A percentile compares a stretch with the other conserved stretches of the same genome.
Evolutionary conservation across 2,329 filamentous ascomycete species (phyloP).

Genomic region (Talaromyces sp.): DNA sequence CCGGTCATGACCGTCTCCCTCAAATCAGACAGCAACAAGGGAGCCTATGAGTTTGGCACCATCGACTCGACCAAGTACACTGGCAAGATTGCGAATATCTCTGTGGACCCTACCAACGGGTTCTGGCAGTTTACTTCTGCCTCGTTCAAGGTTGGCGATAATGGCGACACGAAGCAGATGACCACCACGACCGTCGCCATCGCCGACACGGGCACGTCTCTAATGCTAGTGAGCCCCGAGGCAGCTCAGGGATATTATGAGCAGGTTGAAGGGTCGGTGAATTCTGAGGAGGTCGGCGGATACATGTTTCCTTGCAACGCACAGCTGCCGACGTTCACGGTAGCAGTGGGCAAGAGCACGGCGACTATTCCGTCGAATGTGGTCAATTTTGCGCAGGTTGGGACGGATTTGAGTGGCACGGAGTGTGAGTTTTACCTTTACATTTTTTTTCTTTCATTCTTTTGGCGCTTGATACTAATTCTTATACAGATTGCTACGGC

Average conservation of each 20-base stretch:
- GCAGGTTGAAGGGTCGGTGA: conserved; percentile 48
- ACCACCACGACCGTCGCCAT: conserved; percentile 45
- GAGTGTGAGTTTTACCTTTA: conserved; percentile 29
- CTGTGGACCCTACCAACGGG: conserved; percentile 57
- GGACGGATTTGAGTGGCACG: conserved; percentile 40
- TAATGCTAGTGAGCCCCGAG: conserved; percentile 57
- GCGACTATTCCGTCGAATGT: conserved; percentile 53
- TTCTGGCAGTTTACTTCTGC: conserved; percentile 66
- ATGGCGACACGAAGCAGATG: conserved; percentile 29
- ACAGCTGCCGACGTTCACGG: conserved; percentile 50
- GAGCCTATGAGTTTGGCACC: conserved; percentile 69
- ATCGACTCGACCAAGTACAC: conserved; percentile 62
- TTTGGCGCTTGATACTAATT: background rate
- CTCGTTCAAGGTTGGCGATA: conserved; percentile 52
- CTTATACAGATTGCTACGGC: conserved; percentile 50
- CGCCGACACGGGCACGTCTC: conserved; percentile 64
- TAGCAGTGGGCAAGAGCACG: conserved; percentile 49
- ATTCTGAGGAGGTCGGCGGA: conserved; percentile 40
- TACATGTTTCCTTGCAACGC: conserved; percentile 57
- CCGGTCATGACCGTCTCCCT: conserved; percentile 70
- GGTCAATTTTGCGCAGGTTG: conserved; percentile 52
- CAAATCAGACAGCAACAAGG: conserved; percentile 50
- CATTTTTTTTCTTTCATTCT: background rate
- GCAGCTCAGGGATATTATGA: conserved; percentile 59
- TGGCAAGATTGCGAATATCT: conserved; percentile 59